Evolutionary conservation across 2,329 filamentous ascomycete genomes (phyloP), one percentile per base, ranked within the genome.

Genomic region (Fusarium keratoplasticum): DNA sequence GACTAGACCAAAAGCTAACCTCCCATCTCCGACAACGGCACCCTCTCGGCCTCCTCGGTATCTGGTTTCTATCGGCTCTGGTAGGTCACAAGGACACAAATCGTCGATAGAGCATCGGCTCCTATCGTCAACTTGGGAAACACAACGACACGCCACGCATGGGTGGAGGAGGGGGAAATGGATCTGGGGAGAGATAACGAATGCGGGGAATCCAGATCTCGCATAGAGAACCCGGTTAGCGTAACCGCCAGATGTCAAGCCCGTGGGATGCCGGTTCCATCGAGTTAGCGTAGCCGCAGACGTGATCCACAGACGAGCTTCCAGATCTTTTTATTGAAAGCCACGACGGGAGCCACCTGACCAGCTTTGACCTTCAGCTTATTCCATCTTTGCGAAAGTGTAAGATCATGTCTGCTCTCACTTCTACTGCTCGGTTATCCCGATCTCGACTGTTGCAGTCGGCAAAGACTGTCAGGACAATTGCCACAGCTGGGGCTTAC

Each of bases 401-500:
- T n/a, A 35, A 20, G 27, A 47, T 27, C 29, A 62, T 62, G 60
- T 54, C 60, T 52, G 60, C 42, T 3, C 27, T 62, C 16, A 62
- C 60, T 20, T 38, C 31, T n/a, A 35, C 59, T 14, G 40, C 31
- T 38, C 60, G 60, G 33, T 27, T 62, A 14, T 35, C 60, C 60
- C 60, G 60, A 14, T 47, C 60, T 35, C 60, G 60, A 29, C 44
- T 62, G 16, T 3, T 62, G 4, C 59, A 36, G 29, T 36, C 60
- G 3, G 2, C 60, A 36, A 52, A 50, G 47, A 65, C 13, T 22
- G 14, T 38, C 31, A 65, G 63, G 31, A 22, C 54, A 33, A 65
- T 65, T 13, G 63, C 63, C 31, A 65, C 63, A 13, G 63, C 63
- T 2, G 63, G 63, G 25, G 54, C 54, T 60, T 65, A 65, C 63